Conservation (phyloP, 805 yeast species). For the Pichia ethanolica region DNA sequence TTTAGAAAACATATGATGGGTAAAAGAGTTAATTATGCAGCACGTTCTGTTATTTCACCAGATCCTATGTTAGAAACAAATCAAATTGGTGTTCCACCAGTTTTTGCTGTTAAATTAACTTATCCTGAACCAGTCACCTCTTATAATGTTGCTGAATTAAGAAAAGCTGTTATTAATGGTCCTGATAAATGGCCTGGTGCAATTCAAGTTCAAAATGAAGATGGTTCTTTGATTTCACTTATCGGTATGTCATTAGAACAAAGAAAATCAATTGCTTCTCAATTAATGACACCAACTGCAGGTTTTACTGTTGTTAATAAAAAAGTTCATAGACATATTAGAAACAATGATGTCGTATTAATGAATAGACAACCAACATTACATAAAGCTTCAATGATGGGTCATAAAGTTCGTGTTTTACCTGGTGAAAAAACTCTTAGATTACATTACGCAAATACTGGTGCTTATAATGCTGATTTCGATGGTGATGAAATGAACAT, state of each 20-base stretch:
- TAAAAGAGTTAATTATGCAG: conserved; percentile 97
- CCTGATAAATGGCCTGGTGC: conserved; percentile 99
- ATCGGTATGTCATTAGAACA: conserved; percentile 89
- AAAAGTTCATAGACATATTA: conserved; percentile 90
- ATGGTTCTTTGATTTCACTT: conserved; percentile 74
- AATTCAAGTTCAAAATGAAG: conserved; percentile 89
- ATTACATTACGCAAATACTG: conserved; percentile 96
- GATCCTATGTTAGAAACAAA: conserved; percentile 97
- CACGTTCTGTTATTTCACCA: conserved; percentile 97
- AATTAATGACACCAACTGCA: conserved; percentile 75
- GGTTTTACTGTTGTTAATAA: conserved; percentile 67
- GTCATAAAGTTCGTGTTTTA: conserved; percentile 92
- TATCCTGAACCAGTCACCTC: conserved; percentile 98
- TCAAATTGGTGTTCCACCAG: conserved; percentile 98
- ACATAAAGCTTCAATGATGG: conserved; percentile 99
- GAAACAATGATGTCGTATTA: conserved; percentile 88
- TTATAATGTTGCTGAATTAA: conserved; percentile 79
- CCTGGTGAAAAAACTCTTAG: conserved; percentile 97
- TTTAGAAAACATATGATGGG: conserved; percentile 99
- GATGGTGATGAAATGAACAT: conserved; percentile 99
- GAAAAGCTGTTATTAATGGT: conserved; percentile 95
- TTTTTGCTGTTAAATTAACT: conserved; percentile 89
- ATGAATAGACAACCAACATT: conserved; percentile 99
- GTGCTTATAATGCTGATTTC: conserved; percentile 97
- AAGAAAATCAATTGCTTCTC: conserved; percentile 91